These are phyloP conservation scores for Carex littledalei DNA, from an alignment of 176 grass and related monocot genomes.

Conservation along the genomic window DNA sequence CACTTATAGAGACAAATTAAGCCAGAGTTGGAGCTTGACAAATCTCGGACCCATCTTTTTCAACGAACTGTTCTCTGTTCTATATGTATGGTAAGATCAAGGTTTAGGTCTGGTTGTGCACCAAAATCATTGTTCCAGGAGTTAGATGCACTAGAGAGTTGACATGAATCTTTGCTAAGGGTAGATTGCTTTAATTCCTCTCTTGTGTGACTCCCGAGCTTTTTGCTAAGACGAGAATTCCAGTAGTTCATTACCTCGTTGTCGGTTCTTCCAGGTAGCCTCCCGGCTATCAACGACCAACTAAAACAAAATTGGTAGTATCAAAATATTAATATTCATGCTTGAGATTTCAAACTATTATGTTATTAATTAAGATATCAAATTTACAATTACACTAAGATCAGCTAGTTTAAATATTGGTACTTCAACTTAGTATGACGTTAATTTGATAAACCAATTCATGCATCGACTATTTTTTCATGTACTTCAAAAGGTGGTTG, in stretches of 20 bases:
- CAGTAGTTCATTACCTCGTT: conserved; percentile 5
- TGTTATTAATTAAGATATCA: background rate
- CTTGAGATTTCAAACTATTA: background rate
- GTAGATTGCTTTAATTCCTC: background rate
- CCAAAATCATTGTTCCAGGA: background rate
- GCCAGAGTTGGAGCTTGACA: background rate
- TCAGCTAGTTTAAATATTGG: background rate
- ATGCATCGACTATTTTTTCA: background rate
- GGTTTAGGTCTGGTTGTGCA: background rate
- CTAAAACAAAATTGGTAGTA: background rate
- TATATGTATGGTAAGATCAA: background rate
- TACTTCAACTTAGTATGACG: background rate
- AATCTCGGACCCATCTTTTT: background rate
- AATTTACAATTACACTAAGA: background rate
- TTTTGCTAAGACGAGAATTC: background rate
- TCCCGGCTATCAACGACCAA: background rate
- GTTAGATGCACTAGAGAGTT: background rate
- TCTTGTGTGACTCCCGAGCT: background rate
- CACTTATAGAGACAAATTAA: background rate
- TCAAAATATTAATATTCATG: background rate
- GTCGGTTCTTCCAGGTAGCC: background rate
- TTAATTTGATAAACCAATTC: background rate
- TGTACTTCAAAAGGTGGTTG: background rate
- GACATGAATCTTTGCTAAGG: background rate
- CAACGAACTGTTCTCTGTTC: background rate